These are phyloP conservation scores for Mimosa pudica DNA, from an alignment of 306 rosid species.

Conservation along the genomic window DNA sequence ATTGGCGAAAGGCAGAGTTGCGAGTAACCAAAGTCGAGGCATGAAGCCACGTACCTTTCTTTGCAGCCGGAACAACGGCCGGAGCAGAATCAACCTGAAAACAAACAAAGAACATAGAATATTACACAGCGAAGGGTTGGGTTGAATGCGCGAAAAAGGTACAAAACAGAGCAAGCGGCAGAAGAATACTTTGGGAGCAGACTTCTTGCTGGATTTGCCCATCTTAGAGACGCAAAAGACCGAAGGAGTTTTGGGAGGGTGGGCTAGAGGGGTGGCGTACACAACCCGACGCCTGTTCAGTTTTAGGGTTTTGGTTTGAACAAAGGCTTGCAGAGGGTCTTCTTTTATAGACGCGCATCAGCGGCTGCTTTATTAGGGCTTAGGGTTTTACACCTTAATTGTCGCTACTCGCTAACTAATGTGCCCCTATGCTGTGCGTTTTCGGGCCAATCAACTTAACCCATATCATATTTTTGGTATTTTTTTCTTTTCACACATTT, in stretches of 20 bases:
- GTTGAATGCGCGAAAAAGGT: neutral
- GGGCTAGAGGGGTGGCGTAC: constrained; percentile 30
- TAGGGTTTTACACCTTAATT: constrained; percentile 33
- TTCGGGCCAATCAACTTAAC: too few relatives aligned
- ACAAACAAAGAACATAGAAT: neutral
- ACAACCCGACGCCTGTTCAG: constrained; percentile 49
- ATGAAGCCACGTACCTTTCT: constrained; percentile 54
- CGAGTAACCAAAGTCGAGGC: neutral
- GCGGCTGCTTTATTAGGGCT: constrained; percentile 6
- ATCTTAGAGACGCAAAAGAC: constrained; percentile 6
- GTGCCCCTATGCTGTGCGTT: neutral
- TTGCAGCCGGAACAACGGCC: constrained; percentile 52
- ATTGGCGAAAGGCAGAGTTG: too few relatives aligned
- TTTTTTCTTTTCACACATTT: too few relatives aligned
- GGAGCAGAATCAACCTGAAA: constrained; percentile 66
- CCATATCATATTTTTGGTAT: neutral
- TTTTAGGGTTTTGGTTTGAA: constrained; percentile 48
- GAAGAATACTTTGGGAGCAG: constrained; percentile 59
- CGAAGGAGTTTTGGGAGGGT: neutral
- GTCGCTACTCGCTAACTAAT: neutral
- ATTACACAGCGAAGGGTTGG: neutral
- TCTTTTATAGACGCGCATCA: constrained; percentile 8
- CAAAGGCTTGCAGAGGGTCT: neutral
- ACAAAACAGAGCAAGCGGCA: neutral
- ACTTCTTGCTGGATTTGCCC: constrained; percentile 85